These are phyloP conservation scores for Aspergillus sp. DNA, from an alignment of 2,329 filamentous ascomycete genomes.

Conservation along the genomic window DNA sequence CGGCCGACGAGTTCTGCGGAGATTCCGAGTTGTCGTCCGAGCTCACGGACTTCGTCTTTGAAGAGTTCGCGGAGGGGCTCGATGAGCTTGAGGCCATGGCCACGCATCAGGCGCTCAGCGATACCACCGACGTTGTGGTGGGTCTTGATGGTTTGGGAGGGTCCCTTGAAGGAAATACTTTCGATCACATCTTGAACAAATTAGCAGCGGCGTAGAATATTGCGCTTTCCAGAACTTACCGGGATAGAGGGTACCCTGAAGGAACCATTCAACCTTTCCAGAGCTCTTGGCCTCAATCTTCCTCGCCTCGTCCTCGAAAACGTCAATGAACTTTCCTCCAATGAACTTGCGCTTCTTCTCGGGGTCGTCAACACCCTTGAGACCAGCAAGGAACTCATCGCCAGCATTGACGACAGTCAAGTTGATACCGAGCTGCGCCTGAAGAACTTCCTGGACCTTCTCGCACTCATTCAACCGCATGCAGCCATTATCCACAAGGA, in stretches of 20 bases:
- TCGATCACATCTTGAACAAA: slow-evolving; percentile 59
- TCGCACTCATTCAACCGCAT: slow-evolving; percentile 84
- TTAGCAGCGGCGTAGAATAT: background rate
- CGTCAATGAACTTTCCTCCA: slow-evolving; percentile 74
- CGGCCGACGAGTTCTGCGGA: slow-evolving; percentile 76
- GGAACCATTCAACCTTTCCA: slow-evolving; percentile 77
- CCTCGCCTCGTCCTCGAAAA: slow-evolving; percentile 78
- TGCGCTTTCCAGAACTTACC: slow-evolving; percentile 28
- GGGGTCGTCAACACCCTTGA: slow-evolving; percentile 75
- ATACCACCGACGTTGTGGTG: slow-evolving; percentile 52
- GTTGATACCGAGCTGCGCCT: slow-evolving; percentile 81
- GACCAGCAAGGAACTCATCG: slow-evolving; percentile 71
- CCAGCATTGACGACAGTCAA: slow-evolving; percentile 81
- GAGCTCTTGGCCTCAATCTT: slow-evolving; percentile 69
- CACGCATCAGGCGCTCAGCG: slow-evolving; percentile 51
- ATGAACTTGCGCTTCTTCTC: slow-evolving; percentile 93
- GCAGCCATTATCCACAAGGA: slow-evolving; percentile 82
- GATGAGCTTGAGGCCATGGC: slow-evolving; percentile 53
- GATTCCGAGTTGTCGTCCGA: slow-evolving; percentile 70
- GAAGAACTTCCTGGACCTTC: slow-evolving; percentile 76
- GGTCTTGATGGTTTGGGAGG: slow-evolving; percentile 70
- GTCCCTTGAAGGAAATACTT: slow-evolving; percentile 71
- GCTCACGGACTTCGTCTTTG: slow-evolving; percentile 75
- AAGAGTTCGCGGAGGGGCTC: slow-evolving; percentile 78
- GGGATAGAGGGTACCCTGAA: slow-evolving; percentile 83